phyloP scores from a whole-genome alignment of 768 basidiomycete species.

The Boletus fagicola region DNA sequence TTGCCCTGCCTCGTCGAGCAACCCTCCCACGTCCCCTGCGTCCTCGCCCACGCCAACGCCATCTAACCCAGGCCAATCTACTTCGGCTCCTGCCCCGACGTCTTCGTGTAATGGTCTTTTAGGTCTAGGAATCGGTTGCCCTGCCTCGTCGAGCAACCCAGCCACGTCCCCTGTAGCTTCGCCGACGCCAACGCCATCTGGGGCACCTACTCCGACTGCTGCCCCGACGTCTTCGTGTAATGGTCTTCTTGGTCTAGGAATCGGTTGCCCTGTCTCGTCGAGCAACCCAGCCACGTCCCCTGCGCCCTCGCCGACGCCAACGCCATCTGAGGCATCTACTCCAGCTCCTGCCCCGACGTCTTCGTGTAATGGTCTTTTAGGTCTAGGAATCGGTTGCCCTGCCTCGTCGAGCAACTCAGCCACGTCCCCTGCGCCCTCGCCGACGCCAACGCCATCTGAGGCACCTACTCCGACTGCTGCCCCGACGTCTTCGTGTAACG shows the following conservation, averaged over 20 bases:
- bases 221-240: not conserved
- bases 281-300: not conserved
- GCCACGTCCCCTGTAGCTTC: not conserved
- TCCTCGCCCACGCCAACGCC: not conserved
- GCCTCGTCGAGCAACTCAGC: not conserved
- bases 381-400: not conserved
- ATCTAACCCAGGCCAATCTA: not conserved
- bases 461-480: not conserved
- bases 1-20: not conserved
- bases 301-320: not conserved
- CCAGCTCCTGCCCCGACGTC: not conserved
- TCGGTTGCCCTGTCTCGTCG: not conserved
- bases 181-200: not conserved
- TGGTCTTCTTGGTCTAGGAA: not conserved
- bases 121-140: not conserved
- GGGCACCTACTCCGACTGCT: too few species aligned
- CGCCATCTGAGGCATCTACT: not conserved
- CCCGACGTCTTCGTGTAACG: not conserved
- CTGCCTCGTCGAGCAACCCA: slow-evolving; percentile 2
- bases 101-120: slow-evolving; percentile 9
- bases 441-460: not conserved
- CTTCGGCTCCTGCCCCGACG: not conserved
- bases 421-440: not conserved
- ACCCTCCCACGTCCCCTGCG: not conserved
- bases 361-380: not conserved